Base-by-base conservation (phyloP, 139 green algal species). In the Chlorella sp. region DNA sequence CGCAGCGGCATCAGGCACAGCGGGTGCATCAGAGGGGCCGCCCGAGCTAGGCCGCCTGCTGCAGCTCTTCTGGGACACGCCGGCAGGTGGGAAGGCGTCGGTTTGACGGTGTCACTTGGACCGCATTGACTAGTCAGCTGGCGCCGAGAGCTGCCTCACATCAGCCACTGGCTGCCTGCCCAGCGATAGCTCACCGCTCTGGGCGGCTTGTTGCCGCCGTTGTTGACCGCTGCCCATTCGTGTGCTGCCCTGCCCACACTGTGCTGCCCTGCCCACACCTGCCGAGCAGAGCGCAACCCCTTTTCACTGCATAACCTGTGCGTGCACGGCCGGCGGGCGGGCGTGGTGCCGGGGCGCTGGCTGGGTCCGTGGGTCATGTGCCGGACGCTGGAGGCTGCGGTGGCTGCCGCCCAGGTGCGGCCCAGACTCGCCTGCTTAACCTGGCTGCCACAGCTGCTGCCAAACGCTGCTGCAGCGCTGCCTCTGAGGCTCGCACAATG, bases 221-320 rank as follows among this genome's bases (percentile, higher is more conserved):
- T n/a, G n/a, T n/a, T n/a, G n/a, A n/a, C n/a, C n/a, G n/a, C n/a
- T n/a, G n/a, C n/a, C n/a, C n/a, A n/a, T 24, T 65, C 22, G 56
- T 65, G 56, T 65, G 56, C 56, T 30, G 56, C 22, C 56, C 26
- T 3, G 9, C 9, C 3, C 56, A 16, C 56, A 20, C 9, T 65
- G 7, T 65, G 56, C 9, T 65, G 56, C 7, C 56, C 8, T 65
- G 56, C 7, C 22, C 56, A 17, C 16, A 11, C 76, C 54, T 30
- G 8, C 54, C 36, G 7, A 9, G 32, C 70, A 65, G 54, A 85
- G 17, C 65, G 75, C 68, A 75, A 86, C 38, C 86, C 92, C 24
- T 91, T 98, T 19, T 97, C 94, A 41, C 87, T 98, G 32, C 96
- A 98, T 87, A 91, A 91, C 75, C 88, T 98, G 17, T 96, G 96